These are phyloP conservation scores for Aspergillus felis DNA, from an alignment of 2,329 filamentous ascomycete genomes.

Conservation along the genomic window DNA sequence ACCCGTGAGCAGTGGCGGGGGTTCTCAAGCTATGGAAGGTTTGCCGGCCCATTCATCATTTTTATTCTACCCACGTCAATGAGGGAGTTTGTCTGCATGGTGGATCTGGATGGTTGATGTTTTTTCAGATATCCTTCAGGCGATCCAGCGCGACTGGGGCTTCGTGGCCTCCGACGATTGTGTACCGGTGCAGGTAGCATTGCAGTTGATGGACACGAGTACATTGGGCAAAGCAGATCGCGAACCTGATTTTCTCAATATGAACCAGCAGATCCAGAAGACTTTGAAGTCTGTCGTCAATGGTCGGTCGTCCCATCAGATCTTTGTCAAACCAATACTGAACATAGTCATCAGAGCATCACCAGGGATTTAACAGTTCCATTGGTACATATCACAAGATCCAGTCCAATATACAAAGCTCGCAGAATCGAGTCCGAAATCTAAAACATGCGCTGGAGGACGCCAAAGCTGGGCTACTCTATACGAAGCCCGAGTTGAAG, in stretches of 20 bases:
- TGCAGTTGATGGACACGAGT: constrained; percentile 90
- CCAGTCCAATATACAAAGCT: constrained; percentile 83
- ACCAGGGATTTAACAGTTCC: constrained; percentile 98
- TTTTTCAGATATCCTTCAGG: constrained; percentile 61
- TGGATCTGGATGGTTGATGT: constrained; percentile 1
- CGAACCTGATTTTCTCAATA: constrained; percentile 77
- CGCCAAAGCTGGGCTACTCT: constrained; percentile 76
- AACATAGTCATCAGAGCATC: constrained; percentile 62
- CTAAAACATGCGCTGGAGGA: constrained; percentile 79
- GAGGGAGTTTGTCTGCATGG: neutral
- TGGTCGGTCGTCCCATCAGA: constrained; percentile 33
- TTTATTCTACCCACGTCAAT: neutral
- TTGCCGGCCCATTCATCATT: constrained; percentile 5
- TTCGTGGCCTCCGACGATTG: constrained; percentile 87
- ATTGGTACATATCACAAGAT: constrained; percentile 99
- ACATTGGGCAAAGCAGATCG: constrained; percentile 89
- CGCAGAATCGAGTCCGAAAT: constrained; percentile 76
- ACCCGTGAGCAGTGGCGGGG: constrained; percentile 14
- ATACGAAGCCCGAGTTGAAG: constrained; percentile 85
- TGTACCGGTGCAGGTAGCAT: constrained; percentile 87
- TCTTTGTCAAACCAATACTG: constrained; percentile 1
- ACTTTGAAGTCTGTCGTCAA: constrained; percentile 94
- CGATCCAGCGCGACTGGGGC: constrained; percentile 86
- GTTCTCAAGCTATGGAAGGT: constrained; percentile 38
- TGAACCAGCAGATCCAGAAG: constrained; percentile 83